Evolutionary conservation across 2,329 filamentous ascomycete genomes (phyloP), one percentile per base, ranked within the genome.

Genomic region (Aspergillus sergii): DNA sequence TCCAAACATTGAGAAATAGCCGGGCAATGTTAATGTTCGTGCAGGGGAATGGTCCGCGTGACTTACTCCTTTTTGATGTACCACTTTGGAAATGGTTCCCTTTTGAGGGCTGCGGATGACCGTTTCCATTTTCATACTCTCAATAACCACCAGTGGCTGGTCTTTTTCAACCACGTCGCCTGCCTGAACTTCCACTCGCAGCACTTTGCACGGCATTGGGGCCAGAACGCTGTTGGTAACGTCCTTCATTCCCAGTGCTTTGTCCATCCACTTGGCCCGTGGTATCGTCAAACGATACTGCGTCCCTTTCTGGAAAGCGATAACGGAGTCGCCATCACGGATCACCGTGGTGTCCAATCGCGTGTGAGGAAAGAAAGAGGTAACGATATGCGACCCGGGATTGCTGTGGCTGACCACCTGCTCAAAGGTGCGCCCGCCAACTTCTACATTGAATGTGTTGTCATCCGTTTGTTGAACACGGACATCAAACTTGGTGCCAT

Each of bases 181-280:
- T 70, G 93, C 93, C 32, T 85, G 80, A 0, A 97, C 93, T 77
- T 97, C 92, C 55, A 97, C 95, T 68, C 92, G 88, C 65, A 99
- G 81, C 30, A 99, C 90, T 81, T 98, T 98, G 80, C 95, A 98
- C 1, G 95, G 95, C 95, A 99, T 99, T 0, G 95, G 95, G 26
- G 95, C 93, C 28, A 92, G 84, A 1, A 98, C 93, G 59, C 91
- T 95, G 64, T 94, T 94, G 8, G 89, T 84, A 0, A 86, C 85
- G 73, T 96, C 92, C 76, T 92, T 94, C 66, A 91, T 81, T 0
- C 94, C 94, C 9, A 97, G 83, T 0, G 93, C 93, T 79, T 96
- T 94, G 71, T 93, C 91, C 62, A 91, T 90, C 93, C 94, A 99
- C 51, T 83, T 83, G 0, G 94, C 93, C 51, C 82, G 77, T 0